Evolutionary conservation across 2,329 filamentous ascomycete species (phyloP), one percentile per base, ranked within the genome.

Genomic region (Sordariomycetes sp.): DNA sequence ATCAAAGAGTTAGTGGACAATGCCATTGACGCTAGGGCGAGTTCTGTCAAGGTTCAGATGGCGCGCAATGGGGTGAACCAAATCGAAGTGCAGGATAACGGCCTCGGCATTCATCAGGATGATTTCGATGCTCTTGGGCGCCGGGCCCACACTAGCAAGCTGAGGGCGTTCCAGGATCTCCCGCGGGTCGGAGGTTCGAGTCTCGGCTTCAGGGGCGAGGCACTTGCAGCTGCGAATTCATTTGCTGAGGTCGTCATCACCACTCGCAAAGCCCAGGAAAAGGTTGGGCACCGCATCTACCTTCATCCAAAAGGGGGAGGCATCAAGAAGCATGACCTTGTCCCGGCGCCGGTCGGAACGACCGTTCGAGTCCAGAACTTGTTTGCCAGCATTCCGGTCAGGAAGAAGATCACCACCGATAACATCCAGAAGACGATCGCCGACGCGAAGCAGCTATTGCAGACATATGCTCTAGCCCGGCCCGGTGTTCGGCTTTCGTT

Each of bases 1-100:
- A 79, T 90, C 64, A 92, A 92, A 66, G 89, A 92, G 69, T 81
- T 92, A 3, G 70, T 92, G 35, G 89, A 92, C 64, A 92, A 93
- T 68, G 79, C 87, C 51, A 78, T 92, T 22, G 88, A 93, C 69
- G 86, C 88, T 8, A 75, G 78, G 57, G 87, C 88, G 14, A 86
- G 80, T 1, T 79, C 78, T 1, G 74, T 93, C 59, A 81, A 88
- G 57, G 72, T 92, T 25, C 72, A 81, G 32, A 74, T 90, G 16
- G 80, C 86, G 3, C 64, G 76, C 50, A 85, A 91, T 65, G 86
- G 85, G 0, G 68, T 91, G 57, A 85, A 88, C 68, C 80, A 77
- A 57, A 80, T 93, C 43, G 81, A 88, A 64, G 82, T 91, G 54
- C 79, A 81, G 52, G 87, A 90, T 68, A 89, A 91, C 70, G 88